Conservation (phyloP, 1,139 yeast species). For the Geotrichum armillariae region DNA sequence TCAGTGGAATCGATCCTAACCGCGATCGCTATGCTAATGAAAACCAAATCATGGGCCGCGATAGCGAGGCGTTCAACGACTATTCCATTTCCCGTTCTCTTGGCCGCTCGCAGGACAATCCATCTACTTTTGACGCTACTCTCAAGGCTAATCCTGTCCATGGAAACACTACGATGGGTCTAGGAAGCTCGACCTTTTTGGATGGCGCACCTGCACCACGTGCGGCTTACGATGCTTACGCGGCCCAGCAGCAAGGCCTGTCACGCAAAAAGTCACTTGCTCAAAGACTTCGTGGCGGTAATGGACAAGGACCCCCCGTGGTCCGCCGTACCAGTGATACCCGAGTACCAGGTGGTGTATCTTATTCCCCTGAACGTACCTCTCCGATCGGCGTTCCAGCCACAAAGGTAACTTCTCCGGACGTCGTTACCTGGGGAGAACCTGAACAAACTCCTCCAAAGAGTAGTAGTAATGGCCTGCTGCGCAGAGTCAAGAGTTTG, state of each 20-base stretch:
- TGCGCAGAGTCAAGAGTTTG: conserved; percentile 85
- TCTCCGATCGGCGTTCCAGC: conserved; percentile 8
- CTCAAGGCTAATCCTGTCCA: conserved; percentile 71
- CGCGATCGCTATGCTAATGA: conserved; percentile 43
- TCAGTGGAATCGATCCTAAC: conserved; percentile 56
- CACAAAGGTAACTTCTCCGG: conserved; percentile 3
- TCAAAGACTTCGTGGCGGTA: conserved; percentile 53
- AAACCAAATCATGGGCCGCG: conserved; percentile 39
- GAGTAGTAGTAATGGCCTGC: conserved; percentile 51
- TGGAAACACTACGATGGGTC: conserved; percentile 81
- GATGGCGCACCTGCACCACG: conserved; percentile 96
- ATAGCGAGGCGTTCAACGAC: conserved; percentile 37
- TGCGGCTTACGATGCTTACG: conserved; percentile 45
- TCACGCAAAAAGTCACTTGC: conserved; percentile 67
- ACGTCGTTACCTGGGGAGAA: conserved; percentile 1
- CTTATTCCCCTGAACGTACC: conserved; percentile 1
- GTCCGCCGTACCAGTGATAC: conserved; percentile 8
- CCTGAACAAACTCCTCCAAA: conserved; percentile 9
- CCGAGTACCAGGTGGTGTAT: not conserved
- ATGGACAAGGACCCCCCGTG: conserved; percentile 15
- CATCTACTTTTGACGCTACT: conserved; percentile 59
- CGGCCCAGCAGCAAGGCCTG: conserved; percentile 31
- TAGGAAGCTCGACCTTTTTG: conserved; percentile 86
- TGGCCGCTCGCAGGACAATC: conserved; percentile 11
- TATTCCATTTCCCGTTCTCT: conserved; percentile 17